Evolutionary conservation across 129 eudicot species (phyloP).

Genomic region (Tagetes erecta): DNA sequence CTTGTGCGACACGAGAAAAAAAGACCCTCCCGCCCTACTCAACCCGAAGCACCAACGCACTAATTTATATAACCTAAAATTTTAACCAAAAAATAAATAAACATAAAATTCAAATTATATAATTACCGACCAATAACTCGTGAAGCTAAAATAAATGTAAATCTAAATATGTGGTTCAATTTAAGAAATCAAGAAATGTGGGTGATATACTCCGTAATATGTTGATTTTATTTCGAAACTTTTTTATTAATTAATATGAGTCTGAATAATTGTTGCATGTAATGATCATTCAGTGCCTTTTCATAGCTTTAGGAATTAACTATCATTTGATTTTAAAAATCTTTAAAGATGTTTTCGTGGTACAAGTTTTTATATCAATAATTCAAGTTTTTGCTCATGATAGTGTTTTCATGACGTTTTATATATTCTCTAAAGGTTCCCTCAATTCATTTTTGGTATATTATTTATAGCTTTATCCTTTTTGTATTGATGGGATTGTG

Average conservation of each 20-base stretch:
- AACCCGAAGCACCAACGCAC: too few species aligned
- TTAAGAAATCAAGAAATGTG: background rate
- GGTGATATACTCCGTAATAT: background rate
- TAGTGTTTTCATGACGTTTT: background rate
- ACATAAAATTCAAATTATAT: too few species aligned
- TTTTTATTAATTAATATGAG: background rate
- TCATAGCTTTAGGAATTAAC: slow-evolving; percentile 3
- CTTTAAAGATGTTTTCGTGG: background rate
- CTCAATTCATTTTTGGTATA: too few species aligned
- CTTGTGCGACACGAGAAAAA: too few species aligned
- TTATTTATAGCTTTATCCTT: background rate
- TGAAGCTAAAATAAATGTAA: too few species aligned
- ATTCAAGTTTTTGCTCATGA: background rate
- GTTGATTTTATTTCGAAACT: background rate
- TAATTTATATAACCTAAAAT: too few species aligned
- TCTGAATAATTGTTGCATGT: background rate
- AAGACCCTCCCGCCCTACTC: too few species aligned
- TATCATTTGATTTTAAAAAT: background rate
- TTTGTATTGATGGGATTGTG: background rate
- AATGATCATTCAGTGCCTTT: slow-evolving; percentile 1
- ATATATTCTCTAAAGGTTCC: too few species aligned
- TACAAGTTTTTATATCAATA: background rate
- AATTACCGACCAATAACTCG: too few species aligned
- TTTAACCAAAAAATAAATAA: too few species aligned
- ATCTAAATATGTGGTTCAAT: too few species aligned